These are phyloP conservation scores for Ganoderma boninense DNA, from an alignment of 1,284 basidiomycete species.

Conservation along the genomic window DNA sequence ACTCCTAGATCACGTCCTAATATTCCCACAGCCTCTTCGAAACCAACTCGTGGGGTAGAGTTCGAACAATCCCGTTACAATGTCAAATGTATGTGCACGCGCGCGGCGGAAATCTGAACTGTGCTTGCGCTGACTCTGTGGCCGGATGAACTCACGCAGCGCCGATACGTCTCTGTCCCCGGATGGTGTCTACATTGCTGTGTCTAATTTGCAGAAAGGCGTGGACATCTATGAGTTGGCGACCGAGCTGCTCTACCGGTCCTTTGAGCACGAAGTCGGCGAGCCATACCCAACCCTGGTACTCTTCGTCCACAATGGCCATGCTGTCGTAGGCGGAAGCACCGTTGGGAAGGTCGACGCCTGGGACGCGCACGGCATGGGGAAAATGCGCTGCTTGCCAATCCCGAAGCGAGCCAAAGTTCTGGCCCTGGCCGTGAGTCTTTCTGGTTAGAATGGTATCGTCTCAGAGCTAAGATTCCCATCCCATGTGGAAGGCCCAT, in stretches of 20 bases:
- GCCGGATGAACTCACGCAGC: not conserved
- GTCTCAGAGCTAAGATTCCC: too few species aligned
- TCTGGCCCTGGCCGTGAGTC: too few species aligned
- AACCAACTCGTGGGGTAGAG: not conserved
- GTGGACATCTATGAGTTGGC: conserved; percentile 18
- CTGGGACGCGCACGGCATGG: conserved; percentile 8
- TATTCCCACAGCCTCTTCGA: not conserved
- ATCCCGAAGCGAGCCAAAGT: not conserved
- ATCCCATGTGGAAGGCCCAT: too few species aligned
- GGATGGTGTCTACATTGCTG: conserved; percentile 2
- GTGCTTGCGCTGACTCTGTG: too few species aligned
- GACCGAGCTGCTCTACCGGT: not conserved
- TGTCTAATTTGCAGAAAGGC: conserved; percentile 15
- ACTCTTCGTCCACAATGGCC: conserved; percentile 14
- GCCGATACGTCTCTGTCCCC: conserved; percentile 6
- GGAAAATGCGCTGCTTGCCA: not conserved
- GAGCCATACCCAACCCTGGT: conserved; percentile 5
- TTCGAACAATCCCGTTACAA: conserved; percentile 1
- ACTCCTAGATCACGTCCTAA: not conserved
- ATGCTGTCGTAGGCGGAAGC: conserved; percentile 11
- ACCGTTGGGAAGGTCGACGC: not conserved
- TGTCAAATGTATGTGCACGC: conserved; percentile 8
- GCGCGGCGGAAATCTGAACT: too few species aligned
- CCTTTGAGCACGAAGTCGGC: not conserved
- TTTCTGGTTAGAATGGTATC: too few species aligned